phyloP scores from a whole-genome alignment of 495 filamentous ascomycete genomes.

The Aspergillus wentii region DNA sequence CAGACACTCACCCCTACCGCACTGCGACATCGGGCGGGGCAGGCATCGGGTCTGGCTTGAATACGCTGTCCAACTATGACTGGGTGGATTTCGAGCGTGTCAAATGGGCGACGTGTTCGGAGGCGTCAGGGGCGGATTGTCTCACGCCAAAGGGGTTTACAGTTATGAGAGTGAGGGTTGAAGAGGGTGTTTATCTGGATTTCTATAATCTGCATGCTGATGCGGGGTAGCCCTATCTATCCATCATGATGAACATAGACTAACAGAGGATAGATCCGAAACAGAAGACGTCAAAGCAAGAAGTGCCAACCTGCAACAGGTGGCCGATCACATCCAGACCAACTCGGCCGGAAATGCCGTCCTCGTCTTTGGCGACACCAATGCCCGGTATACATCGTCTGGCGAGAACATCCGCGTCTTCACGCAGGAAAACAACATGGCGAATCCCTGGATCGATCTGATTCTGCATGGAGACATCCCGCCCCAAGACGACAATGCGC shows the following conservation, averaged over 20 bases:
- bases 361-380: conserved; percentile 55
- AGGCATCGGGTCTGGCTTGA: conserved; percentile 55
- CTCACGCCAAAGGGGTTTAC: conserved; percentile 63
- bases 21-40: conserved; percentile 58
- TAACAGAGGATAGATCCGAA: conserved; percentile 23
- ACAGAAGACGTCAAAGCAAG: conserved; percentile 43
- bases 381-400: conserved; percentile 50
- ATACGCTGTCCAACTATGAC: conserved; percentile 51
- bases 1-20: conserved; percentile 51
- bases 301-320: conserved; percentile 50
- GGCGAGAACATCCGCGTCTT: conserved; percentile 48
- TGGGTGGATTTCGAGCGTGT: conserved; percentile 51
- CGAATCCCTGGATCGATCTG: conserved; percentile 51
- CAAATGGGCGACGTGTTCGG: conserved; percentile 54
- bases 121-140: conserved; percentile 50
- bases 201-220: conserved; percentile 61
- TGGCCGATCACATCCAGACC: conserved; percentile 47
- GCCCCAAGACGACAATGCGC: conserved; percentile 23
- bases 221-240: conserved; percentile 51
- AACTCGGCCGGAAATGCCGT: conserved; percentile 53
- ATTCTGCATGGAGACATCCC: conserved; percentile 40
- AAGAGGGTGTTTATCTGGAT: conserved; percentile 47
- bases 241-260: no score
- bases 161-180: conserved; percentile 48
- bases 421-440: conserved; percentile 35